Conservation (phyloP, 2,329 filamentous ascomycete species). For the Fusarium xyrophilum region DNA sequence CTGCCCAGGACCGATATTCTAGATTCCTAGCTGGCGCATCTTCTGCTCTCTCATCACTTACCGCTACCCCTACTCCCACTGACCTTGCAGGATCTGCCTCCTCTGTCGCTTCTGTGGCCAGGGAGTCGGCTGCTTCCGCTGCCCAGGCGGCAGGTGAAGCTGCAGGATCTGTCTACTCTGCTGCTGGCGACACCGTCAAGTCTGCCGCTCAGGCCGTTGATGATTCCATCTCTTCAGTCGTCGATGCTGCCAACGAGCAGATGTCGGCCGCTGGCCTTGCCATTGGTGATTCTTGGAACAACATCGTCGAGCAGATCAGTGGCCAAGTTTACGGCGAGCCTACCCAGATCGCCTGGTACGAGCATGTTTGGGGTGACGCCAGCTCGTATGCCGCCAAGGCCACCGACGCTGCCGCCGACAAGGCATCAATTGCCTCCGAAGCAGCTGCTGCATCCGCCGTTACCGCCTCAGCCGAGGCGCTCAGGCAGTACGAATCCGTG, state of each 20-base stretch:
- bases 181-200: conserved; percentile 53
- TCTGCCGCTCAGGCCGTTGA: conserved; percentile 50
- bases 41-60: conserved; percentile 66
- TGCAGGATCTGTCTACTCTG: conserved; percentile 55
- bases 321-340: conserved; percentile 74
- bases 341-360: conserved; percentile 63
- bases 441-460: conserved; percentile 62
- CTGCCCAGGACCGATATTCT: conserved; percentile 80
- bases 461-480: conserved; percentile 66
- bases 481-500: conserved; percentile 72
- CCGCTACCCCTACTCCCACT: conserved; percentile 67
- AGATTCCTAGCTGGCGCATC: conserved; percentile 77
- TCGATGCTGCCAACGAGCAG: conserved; percentile 55
- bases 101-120: conserved; percentile 59
- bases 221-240: conserved; percentile 49
- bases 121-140: conserved; percentile 54
- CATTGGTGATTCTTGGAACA: conserved; percentile 51
- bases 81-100: conserved; percentile 56
- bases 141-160: conserved; percentile 57
- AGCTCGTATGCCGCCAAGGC: conserved; percentile 67
- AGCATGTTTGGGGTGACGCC: conserved; percentile 55
- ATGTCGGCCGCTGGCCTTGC: conserved; percentile 48
- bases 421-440: conserved; percentile 47
- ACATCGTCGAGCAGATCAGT: conserved; percentile 67
- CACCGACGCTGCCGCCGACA: conserved; percentile 53